Conservation (phyloP, 257 asterid species). For the Gynochthodes officinalis region DNA sequence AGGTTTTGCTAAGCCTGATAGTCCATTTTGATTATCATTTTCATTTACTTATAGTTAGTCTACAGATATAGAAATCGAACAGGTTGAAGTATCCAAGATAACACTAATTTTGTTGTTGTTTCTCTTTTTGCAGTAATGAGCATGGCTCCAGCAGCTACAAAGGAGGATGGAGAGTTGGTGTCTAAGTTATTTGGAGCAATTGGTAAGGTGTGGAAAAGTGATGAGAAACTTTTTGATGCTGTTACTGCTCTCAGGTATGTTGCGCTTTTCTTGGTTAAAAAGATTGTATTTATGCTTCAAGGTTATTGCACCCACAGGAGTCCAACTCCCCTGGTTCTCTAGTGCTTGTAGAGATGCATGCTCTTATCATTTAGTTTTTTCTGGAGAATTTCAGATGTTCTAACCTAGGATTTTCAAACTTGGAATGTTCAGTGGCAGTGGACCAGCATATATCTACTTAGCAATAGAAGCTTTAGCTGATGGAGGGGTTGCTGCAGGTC, state of each 20-base stretch:
- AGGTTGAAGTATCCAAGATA: background rate
- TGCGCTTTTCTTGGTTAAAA: slow-evolving; percentile 11
- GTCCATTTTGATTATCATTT: too few species aligned
- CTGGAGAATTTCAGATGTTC: background rate
- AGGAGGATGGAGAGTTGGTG: slow-evolving; percentile 72
- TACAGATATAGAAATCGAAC: background rate
- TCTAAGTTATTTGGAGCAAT: slow-evolving; percentile 71
- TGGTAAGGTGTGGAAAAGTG: slow-evolving; percentile 93
- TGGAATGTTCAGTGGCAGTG: slow-evolving; percentile 72
- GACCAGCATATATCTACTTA: slow-evolving; percentile 84
- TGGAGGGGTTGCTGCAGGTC: slow-evolving; percentile 97
- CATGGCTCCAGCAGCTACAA: slow-evolving; percentile 66
- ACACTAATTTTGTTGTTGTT: slow-evolving; percentile 13
- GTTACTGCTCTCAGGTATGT: slow-evolving; percentile 79
- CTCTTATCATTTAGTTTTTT: background rate
- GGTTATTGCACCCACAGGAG: background rate
- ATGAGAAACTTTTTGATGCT: slow-evolving; percentile 85
- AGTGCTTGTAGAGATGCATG: background rate
- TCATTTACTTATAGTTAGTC: background rate
- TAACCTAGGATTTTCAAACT: slow-evolving; percentile 13
- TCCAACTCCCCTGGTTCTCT: background rate
- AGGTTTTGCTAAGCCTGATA: background rate
- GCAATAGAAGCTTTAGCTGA: slow-evolving; percentile 99
- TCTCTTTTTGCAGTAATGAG: slow-evolving; percentile 49
- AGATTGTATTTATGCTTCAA: background rate